These are phyloP conservation scores for Kodamaea suecica DNA, from an alignment of 1,139 yeast genomes.

Conservation along the genomic window DNA sequence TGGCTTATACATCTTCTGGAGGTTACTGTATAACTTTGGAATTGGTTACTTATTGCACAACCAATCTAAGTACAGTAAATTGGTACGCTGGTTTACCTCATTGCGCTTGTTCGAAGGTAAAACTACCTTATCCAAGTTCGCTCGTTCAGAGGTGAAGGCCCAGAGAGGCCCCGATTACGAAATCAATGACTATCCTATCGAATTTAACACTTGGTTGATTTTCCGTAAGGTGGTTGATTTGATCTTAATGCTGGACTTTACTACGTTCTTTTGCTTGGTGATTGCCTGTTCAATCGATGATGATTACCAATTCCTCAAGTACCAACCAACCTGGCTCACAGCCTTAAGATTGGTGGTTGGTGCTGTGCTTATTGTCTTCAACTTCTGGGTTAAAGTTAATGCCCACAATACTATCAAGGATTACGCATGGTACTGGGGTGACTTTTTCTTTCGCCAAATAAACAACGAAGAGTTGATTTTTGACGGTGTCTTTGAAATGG, in stretches of 20 bases:
- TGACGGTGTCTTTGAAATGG: conserved; percentile 89
- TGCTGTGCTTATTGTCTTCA: conserved; percentile 56
- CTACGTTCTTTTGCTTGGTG: conserved; percentile 71
- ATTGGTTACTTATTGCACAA: conserved; percentile 68
- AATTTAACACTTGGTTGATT: conserved; percentile 80
- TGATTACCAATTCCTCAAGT: conserved; percentile 37
- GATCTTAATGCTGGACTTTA: conserved; percentile 82
- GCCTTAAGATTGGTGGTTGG: conserved; percentile 43
- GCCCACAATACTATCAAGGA: conserved; percentile 90
- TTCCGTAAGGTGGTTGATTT: conserved; percentile 80
- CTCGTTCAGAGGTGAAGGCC: conserved; percentile 45
- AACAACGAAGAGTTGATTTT: conserved; percentile 72
- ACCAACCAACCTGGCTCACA: conserved; percentile 36
- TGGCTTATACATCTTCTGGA: conserved; percentile 68
- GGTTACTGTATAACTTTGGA: conserved; percentile 74
- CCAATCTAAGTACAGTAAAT: conserved; percentile 59
- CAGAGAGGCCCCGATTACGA: conserved; percentile 60
- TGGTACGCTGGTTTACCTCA: conserved; percentile 55
- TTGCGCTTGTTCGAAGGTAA: conserved; percentile 42
- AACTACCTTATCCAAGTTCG: conserved; percentile 37
- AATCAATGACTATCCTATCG: conserved; percentile 57
- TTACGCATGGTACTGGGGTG: conserved; percentile 97
- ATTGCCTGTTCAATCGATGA: conserved; percentile 49
- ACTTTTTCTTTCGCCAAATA: conserved; percentile 79
- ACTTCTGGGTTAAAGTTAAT: conserved; percentile 83